Evolutionary conservation across 768 basidiomycete species (phyloP).

Genomic region (Serendipita sp.): DNA sequence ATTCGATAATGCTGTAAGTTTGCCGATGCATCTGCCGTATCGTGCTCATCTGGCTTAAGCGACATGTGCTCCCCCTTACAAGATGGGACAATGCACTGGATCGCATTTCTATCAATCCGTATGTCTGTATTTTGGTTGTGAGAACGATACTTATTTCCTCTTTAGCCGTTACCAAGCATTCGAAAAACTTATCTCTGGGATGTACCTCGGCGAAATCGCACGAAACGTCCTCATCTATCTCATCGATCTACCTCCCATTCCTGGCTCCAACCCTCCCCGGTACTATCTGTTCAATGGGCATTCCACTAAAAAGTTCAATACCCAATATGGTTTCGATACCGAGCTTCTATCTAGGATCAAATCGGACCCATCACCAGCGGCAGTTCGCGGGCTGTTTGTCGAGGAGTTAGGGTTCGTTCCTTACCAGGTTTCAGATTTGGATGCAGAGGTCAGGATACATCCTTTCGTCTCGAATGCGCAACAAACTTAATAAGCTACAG

Average conservation of each 20-base stretch:
- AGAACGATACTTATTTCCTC: background rate
- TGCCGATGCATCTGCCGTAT: background rate
- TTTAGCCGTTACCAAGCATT: constrained; percentile 62
- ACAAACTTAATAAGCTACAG: constrained; percentile 8
- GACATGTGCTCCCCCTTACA: constrained; percentile 70
- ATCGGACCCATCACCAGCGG: constrained; percentile 39
- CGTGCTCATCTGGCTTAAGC: constrained; percentile 28
- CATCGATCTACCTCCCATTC: constrained; percentile 57
- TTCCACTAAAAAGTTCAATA: constrained; percentile 56
- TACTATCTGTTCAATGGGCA: constrained; percentile 59
- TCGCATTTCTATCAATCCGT: constrained; percentile 85
- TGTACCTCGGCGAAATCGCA: constrained; percentile 94
- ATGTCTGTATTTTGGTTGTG: too few species aligned
- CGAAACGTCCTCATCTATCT: constrained; percentile 73
- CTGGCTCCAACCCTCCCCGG: constrained; percentile 19
- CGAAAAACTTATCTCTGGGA: constrained; percentile 97
- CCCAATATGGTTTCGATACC: constrained; percentile 89
- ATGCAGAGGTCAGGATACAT: constrained; percentile 25
- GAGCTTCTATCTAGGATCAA: constrained; percentile 81
- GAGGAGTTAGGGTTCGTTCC: constrained; percentile 43
- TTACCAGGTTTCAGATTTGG: constrained; percentile 32
- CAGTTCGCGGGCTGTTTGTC: constrained; percentile 44
- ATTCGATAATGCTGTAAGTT: constrained; percentile 78
- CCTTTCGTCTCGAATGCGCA: background rate
- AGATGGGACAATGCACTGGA: constrained; percentile 86